These are phyloP conservation scores for Suhomyces vadensis DNA, from an alignment of 805 yeast species.

Conservation along the genomic window DNA sequence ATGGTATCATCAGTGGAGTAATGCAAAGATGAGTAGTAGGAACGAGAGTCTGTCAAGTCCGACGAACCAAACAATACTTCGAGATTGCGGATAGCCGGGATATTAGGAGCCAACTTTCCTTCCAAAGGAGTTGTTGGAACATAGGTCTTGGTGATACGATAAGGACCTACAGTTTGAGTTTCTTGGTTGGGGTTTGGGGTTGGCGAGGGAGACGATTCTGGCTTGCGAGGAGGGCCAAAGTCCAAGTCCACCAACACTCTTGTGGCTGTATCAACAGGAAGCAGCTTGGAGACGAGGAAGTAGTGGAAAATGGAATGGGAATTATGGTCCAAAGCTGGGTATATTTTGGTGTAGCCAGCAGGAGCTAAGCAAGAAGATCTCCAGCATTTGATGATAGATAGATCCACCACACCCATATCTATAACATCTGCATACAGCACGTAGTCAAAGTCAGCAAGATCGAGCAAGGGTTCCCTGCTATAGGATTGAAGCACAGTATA, in stretches of 20 bases:
- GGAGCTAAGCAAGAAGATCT: constrained; percentile 10
- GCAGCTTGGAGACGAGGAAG: constrained; percentile 8
- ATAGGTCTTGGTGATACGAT: constrained; percentile 9
- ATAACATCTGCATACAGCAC: neutral
- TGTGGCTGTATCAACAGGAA: constrained; percentile 8
- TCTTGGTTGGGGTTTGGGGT: neutral
- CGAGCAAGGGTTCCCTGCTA: neutral
- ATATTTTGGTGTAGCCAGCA: constrained; percentile 12
- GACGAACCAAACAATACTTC: constrained; percentile 31
- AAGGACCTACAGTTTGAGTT: constrained; percentile 5
- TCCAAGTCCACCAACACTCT: constrained; percentile 10
- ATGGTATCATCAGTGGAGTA: constrained; percentile 3
- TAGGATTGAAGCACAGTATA: neutral
- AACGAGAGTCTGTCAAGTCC: constrained; percentile 31
- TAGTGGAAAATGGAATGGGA: constrained; percentile 5
- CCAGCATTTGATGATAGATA: constrained; percentile 13
- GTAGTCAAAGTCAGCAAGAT: constrained; percentile 8
- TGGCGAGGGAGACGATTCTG: neutral
- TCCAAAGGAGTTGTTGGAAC: constrained; percentile 7
- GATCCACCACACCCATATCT: constrained; percentile 11
- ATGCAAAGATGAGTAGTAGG: constrained; percentile 18
- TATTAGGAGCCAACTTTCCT: constrained; percentile 5
- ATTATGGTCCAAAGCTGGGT: constrained; percentile 13
- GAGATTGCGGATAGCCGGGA: constrained; percentile 23
- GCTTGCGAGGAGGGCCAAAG: constrained; percentile 5